These are phyloP conservation scores for Tetrahymena elliotti DNA, from an alignment of 73 alveolate genomes.

Conservation along the genomic window DNA sequence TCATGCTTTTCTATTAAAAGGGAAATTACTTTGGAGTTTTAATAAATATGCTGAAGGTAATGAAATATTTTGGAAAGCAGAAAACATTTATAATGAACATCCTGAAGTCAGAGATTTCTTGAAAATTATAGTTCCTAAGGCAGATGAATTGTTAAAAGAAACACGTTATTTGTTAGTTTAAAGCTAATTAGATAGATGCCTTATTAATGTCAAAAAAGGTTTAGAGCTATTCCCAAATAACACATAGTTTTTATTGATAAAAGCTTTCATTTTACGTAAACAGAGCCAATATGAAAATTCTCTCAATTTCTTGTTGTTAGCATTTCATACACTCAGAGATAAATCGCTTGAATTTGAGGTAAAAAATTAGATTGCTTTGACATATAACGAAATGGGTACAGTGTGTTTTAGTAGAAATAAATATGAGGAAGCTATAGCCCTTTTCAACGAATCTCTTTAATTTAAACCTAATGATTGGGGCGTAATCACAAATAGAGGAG, in stretches of 20 bases:
- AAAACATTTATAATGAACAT: neutral
- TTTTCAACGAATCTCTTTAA: slow-evolving; percentile 20
- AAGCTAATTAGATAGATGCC: slow-evolving; percentile 26
- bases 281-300: slow-evolving; percentile 10
- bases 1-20: neutral
- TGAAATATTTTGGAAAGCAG: neutral
- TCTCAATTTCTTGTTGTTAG: neutral
- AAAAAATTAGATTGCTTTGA: slow-evolving; percentile 15
- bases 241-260: slow-evolving; percentile 8
- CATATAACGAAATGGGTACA: slow-evolving; percentile 37
- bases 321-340: neutral
- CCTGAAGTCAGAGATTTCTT: slow-evolving; percentile 26
- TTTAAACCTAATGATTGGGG: slow-evolving; percentile 40
- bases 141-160: neutral
- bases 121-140: slow-evolving; percentile 8
- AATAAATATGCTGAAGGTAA: neutral
- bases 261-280: slow-evolving; percentile 13
- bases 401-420: slow-evolving; percentile 20
- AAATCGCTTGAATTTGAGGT: slow-evolving; percentile 2
- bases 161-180: slow-evolving; percentile 15
- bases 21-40: neutral
- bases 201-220: slow-evolving; percentile 27
- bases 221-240: slow-evolving; percentile 34
- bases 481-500: slow-evolving; percentile 29
- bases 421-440: slow-evolving; percentile 38